Evolutionary conservation across 192 early-diverging fungal species (phyloP).

Genomic region (Coemansia sp.): DNA sequence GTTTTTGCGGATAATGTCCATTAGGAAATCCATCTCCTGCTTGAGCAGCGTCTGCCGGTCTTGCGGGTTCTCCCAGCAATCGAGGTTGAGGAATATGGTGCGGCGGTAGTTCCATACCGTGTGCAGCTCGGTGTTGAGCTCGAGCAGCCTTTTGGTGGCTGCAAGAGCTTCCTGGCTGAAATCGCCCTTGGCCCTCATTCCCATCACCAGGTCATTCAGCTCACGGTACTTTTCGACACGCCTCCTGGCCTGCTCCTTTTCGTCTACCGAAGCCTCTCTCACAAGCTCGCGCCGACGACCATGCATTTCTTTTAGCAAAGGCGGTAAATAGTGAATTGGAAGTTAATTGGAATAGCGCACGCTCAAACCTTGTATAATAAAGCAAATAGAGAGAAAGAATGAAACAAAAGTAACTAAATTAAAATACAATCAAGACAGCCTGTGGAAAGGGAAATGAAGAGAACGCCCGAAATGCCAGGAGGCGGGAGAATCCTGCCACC

Average conservation of each 20-base stretch:
- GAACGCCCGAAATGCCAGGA: neutral
- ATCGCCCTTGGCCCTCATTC: conserved; percentile 8
- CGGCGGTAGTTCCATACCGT: conserved; percentile 94
- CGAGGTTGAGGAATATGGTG: conserved; percentile 52
- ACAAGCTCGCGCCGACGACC: conserved; percentile 30
- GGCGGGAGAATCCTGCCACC: too few species aligned
- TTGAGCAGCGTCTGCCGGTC: conserved; percentile 16
- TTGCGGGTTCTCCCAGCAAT: conserved; percentile 10
- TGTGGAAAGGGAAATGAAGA: neutral
- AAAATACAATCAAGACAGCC: neutral
- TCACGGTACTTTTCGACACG: conserved; percentile 37
- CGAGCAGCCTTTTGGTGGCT: conserved; percentile 67
- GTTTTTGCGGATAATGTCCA: conserved; percentile 66
- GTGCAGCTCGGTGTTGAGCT: conserved; percentile 88
- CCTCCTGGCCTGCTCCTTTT: conserved; percentile 28
- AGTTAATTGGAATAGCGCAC: neutral
- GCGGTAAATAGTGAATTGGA: conserved; percentile 36
- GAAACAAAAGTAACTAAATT: neutral
- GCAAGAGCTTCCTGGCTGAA: conserved; percentile 54
- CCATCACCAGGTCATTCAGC: conserved; percentile 31
- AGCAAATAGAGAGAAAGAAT: neutral
- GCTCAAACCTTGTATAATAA: neutral
- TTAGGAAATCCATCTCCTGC: conserved; percentile 72
- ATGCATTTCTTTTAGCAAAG: conserved; percentile 26
- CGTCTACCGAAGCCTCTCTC: conserved; percentile 22